Conservation (phyloP, 2,329 filamentous ascomycete species). For the Fusarium buharicum region DNA sequence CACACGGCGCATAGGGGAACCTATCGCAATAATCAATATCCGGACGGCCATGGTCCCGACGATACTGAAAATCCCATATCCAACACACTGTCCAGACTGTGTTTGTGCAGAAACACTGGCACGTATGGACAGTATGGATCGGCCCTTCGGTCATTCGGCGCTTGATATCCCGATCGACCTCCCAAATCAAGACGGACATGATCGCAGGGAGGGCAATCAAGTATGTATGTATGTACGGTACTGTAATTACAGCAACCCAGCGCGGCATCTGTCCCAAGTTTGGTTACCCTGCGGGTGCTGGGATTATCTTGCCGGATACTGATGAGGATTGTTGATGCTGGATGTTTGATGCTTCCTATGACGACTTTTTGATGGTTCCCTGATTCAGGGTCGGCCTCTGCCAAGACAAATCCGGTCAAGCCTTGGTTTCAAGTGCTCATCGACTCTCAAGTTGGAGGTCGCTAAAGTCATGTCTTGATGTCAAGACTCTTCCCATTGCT, state of each 20-base stretch:
- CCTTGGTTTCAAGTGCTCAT: conserved; percentile 18
- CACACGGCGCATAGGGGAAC: conserved; percentile 10
- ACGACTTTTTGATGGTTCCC: conserved; percentile 32
- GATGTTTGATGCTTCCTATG: conserved; percentile 19
- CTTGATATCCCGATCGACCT: conserved; percentile 27
- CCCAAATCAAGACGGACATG: conserved; percentile 29
- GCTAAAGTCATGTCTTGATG: conserved; percentile 21
- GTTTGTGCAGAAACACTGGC: background rate
- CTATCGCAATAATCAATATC: conserved; percentile 33
- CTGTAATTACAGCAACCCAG: conserved; percentile 5
- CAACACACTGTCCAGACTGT: conserved; percentile 12
- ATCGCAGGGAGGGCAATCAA: conserved; percentile 1
- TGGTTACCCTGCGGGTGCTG: conserved; percentile 9
- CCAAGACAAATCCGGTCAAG: conserved; percentile 17
- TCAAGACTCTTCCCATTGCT: conserved; percentile 16
- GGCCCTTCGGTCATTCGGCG: background rate
- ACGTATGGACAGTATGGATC: conserved; percentile 4
- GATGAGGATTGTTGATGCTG: conserved; percentile 10
- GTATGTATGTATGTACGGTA: conserved; percentile 1
- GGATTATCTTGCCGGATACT: conserved; percentile 18
- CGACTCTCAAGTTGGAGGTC: conserved; percentile 20
- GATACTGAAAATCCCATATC: conserved; percentile 5
- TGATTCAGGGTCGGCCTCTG: conserved; percentile 20
- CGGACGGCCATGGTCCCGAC: background rate
- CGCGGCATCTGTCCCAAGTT: conserved; percentile 27